A percentile compares a stretch with the other conserved stretches of the same genome.
phyloP scores from a whole-genome alignment of 1,284 basidiomycete genomes.

The Coniophora puteana region DNA sequence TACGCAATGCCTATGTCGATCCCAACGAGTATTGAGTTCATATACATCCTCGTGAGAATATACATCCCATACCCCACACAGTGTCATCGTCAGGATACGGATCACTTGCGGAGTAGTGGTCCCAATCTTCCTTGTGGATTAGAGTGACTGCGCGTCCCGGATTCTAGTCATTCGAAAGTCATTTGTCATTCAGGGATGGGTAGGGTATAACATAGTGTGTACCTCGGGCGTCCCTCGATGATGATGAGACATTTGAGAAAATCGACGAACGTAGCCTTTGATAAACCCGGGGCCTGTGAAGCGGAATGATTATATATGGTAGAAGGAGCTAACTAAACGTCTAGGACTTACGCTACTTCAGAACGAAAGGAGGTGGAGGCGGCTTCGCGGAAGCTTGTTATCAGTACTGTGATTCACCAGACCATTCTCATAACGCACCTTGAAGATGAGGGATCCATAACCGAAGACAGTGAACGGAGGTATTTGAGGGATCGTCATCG shows the following conservation, averaged over 20 bases:
- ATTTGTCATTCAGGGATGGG: slow-evolving; percentile 1
- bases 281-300: slow-evolving; percentile 65
- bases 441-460: slow-evolving; percentile 81
- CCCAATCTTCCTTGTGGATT: slow-evolving; percentile 84
- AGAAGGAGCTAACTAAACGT: too few species aligned
- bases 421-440: slow-evolving; percentile 38
- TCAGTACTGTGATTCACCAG: too few species aligned
- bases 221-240: slow-evolving; percentile 85
- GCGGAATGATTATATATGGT: neutral
- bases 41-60: neutral
- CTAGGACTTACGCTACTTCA: slow-evolving; percentile 52
- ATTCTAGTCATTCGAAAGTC: slow-evolving; percentile 34
- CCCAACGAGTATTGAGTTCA: too few species aligned
- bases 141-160: slow-evolving; percentile 88
- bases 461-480: slow-evolving; percentile 68
- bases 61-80: slow-evolving; percentile 69
- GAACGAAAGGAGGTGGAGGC: slow-evolving; percentile 69
- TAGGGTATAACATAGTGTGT: neutral
- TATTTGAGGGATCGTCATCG: too few species aligned
- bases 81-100: slow-evolving; percentile 73
- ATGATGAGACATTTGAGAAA: slow-evolving; percentile 85
- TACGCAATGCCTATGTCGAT: slow-evolving; percentile 71
- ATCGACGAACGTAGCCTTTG: slow-evolving; percentile 82
- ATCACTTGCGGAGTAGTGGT: slow-evolving; percentile 64
- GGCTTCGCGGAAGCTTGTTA: too few species aligned